Evolutionary conservation across 1,284 basidiomycete species (phyloP), one percentile per base, ranked within the genome.

Genomic region (Puccinia polysora): DNA sequence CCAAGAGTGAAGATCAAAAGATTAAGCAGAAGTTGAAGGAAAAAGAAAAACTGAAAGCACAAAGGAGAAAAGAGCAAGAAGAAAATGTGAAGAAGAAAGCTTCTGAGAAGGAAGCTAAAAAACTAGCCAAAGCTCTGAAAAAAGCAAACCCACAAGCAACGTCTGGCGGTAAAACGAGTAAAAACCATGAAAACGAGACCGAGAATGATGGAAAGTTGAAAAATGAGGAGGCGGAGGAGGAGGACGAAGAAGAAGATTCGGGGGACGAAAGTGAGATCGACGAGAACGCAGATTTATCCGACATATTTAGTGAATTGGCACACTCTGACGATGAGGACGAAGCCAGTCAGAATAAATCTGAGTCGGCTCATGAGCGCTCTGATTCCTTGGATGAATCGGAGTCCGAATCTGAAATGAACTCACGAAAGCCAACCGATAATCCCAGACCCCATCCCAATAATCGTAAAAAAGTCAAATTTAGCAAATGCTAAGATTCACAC

Each of bases 31-130:
- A 86, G 23, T 89, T 93, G 79, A 88, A 86, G 2, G 88, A 86
- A 36, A 88, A 88, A 77, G 87, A 86, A 75, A 87, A 85, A 78
- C 80, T 91, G 63, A 85, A 87, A 75, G 87, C 88, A 75, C 84
- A 89, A 75, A 83, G 92, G 72, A 83, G 88, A 76, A 88, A 89
- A 72, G 89, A 94, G 78, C 93, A 96, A 78, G 91, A 91, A 78
- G 84, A 85, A 69, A 96, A 95, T 80, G 89, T 96, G 5, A 84
- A 85, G 47, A 83, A 87, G 65, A 95, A 96, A 81, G 88, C 88
- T 79, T 83, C 82, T 14, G 81, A 81, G 5, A 81, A 83, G 12
- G 81, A 81, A 25, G 82, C 76, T 67, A 80, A 80, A 49, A 78
- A 78, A 64, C 77, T 75, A 36, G 77, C 80, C 12, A 77, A 79